phyloP scores from a whole-genome alignment of 2,329 filamentous ascomycete genomes.

The Calonectria henricotiae region DNA sequence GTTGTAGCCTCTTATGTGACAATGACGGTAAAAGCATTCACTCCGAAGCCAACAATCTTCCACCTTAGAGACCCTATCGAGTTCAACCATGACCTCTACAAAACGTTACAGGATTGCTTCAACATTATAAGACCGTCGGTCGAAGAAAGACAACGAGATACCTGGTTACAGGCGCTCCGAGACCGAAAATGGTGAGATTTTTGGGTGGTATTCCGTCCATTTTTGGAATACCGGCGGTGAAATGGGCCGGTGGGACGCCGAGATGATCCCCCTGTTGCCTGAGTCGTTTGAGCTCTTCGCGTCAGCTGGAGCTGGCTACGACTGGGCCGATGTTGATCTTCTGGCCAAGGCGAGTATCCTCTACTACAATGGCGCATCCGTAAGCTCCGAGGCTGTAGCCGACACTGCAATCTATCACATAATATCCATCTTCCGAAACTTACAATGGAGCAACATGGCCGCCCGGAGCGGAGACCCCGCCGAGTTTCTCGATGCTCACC shows the following conservation, averaged over 20 bases:
- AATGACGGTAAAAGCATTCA: background rate
- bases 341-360: constrained; percentile 60
- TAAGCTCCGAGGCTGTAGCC: constrained; percentile 75
- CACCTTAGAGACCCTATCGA: constrained; percentile 56
- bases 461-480: constrained; percentile 62
- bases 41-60: constrained; percentile 52
- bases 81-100: constrained; percentile 54
- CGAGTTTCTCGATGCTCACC: constrained; percentile 70
- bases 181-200: constrained; percentile 63
- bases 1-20: background rate
- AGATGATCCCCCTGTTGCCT: constrained; percentile 72
- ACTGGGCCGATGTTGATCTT: constrained; percentile 72
- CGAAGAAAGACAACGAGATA: constrained; percentile 59
- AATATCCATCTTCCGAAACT: constrained; percentile 71
- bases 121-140: constrained; percentile 57
- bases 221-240: constrained; percentile 77
- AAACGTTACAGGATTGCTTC: constrained; percentile 52
- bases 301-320: constrained; percentile 75
- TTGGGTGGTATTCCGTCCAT: constrained; percentile 68
- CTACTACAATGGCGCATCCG: constrained; percentile 77
- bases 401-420: constrained; percentile 75
- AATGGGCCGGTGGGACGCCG: constrained; percentile 76
- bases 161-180: constrained; percentile 59
- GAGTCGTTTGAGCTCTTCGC: constrained; percentile 71
- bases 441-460: constrained; percentile 70